Evolutionary conservation across 306 rosid species (phyloP).

Genomic region (Dryas alaskensis): DNA sequence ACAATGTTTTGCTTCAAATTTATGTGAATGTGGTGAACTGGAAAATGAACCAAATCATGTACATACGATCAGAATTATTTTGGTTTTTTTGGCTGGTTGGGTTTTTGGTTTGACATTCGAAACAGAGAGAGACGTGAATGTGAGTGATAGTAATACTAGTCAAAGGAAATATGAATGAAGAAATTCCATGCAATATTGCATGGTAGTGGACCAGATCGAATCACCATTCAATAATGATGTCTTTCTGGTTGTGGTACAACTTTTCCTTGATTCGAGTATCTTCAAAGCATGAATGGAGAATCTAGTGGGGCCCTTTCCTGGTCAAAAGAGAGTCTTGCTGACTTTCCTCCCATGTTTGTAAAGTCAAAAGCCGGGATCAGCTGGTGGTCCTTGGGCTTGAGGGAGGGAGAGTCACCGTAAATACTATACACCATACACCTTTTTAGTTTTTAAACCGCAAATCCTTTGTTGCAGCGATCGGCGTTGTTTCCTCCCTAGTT

Average conservation of each 20-base stretch:
- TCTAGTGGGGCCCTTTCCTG: slow-evolving; percentile 29
- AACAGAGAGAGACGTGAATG: background rate
- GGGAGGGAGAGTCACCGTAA: too few relatives aligned
- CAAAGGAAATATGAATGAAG: background rate
- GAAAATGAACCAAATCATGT: too few relatives aligned
- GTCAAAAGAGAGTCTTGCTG: slow-evolving; percentile 45
- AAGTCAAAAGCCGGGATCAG: slow-evolving; percentile 37
- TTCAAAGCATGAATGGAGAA: slow-evolving; percentile 38
- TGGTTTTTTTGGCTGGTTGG: background rate
- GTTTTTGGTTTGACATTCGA: slow-evolving; percentile 30
- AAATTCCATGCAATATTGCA: background rate
- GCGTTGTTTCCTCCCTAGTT: too few relatives aligned
- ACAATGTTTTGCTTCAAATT: too few relatives aligned
- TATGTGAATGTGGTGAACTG: too few relatives aligned
- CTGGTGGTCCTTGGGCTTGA: too few relatives aligned
- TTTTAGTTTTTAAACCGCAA: too few relatives aligned
- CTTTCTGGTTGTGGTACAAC: background rate
- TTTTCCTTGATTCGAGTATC: slow-evolving; percentile 19
- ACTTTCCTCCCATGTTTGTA: slow-evolving; percentile 34
- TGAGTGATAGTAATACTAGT: background rate
- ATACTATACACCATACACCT: too few relatives aligned
- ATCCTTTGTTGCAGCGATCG: too few relatives aligned
- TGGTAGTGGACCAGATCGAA: slow-evolving; percentile 25
- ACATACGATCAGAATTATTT: too few relatives aligned
- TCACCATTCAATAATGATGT: background rate